Base-by-base conservation (phyloP, 768 basidiomycete genomes). In the Tulasnella sp. region DNA sequence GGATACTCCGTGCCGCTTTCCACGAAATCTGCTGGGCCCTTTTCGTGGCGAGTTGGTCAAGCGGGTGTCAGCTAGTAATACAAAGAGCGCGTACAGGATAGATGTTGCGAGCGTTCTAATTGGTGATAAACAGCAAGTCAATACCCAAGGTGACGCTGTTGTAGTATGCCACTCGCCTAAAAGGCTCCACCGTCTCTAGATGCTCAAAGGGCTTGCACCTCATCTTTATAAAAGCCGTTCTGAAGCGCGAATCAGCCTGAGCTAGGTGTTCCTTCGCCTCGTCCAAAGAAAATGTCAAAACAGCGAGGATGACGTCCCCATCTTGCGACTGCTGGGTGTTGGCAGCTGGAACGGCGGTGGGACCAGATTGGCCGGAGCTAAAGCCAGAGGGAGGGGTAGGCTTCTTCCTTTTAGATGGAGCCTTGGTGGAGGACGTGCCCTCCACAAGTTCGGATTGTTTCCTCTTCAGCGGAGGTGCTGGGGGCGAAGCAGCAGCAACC, bases 1-100 rank as follows among this genome's bases (percentile, higher is more conserved):
- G 81, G 59, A 94, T 89, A 17, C 86, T 81, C 19, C 85, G 75
- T 0, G 91, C 92, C 9, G 90, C 92, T 41, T 83, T 68, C 86
- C 85, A 89, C 1, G 86, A 88, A 21, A 91, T 86, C 66, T 91
- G 86, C 67, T 86, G 84, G 4, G 78, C 82, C 36, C 83, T 84
- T 57, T 3, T 54, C n/a, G 25, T 12, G n/a, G 23, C 3, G 4
- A 4, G 19, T 3, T 11, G 4, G 21, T 43, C 21, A 55, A 40
- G 8, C 15, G 14, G 34, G n/a, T 17, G 12, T 59, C 11, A 25
- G 29, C 5, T 32, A 27, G 51, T 45, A 40, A 57, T 12, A 11
- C 41, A 31, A 19, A 41, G 27, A 48, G 52, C 37, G 49, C 79
- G 69, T 70, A 87, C 76, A 90, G 67, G 55, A 90, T 87, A 31